Evolutionary conservation across 768 basidiomycete genomes (phyloP).

Genomic region (Lactarius sp.): DNA sequence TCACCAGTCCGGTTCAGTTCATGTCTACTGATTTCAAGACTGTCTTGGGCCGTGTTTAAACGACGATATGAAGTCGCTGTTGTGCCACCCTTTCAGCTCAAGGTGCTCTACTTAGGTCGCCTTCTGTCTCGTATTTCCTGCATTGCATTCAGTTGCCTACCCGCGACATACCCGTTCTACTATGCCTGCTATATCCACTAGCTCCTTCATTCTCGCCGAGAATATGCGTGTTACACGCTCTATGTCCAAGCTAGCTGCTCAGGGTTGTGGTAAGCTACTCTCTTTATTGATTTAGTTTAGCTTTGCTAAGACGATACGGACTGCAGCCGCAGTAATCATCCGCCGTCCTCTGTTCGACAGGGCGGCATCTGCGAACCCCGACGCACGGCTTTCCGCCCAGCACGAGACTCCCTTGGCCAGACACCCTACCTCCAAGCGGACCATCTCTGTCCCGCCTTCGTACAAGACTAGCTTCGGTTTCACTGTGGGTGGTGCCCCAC

Average conservation of each 20-base stretch:
- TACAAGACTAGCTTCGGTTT: conserved; percentile 20
- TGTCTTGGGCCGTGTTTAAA: not conserved
- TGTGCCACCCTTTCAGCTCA: not conserved
- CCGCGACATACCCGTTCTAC: not conserved
- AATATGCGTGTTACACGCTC: conserved; percentile 20
- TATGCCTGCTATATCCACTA: conserved; percentile 9
- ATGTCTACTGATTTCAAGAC: not conserved
- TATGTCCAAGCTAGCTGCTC: conserved; percentile 3
- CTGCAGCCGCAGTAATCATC: conserved; percentile 6
- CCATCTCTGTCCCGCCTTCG: not conserved
- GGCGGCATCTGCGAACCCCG: not conserved
- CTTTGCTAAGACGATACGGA: not conserved
- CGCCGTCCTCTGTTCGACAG: conserved; percentile 14
- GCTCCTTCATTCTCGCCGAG: conserved; percentile 16
- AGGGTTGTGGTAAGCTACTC: conserved; percentile 1
- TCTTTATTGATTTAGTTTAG: not conserved
- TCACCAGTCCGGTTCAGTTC: not conserved
- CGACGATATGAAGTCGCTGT: not conserved
- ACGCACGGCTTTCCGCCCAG: not conserved
- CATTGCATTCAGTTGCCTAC: not conserved
- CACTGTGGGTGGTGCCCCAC: not conserved
- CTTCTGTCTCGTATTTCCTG: not conserved
- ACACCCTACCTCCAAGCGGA: not conserved
- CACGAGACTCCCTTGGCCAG: not conserved
- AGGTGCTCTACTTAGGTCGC: not conserved